Evolutionary conservation across 2,329 filamentous ascomycete species (phyloP).

Genomic region (Pseudocercospora pini-densiflorae): DNA sequence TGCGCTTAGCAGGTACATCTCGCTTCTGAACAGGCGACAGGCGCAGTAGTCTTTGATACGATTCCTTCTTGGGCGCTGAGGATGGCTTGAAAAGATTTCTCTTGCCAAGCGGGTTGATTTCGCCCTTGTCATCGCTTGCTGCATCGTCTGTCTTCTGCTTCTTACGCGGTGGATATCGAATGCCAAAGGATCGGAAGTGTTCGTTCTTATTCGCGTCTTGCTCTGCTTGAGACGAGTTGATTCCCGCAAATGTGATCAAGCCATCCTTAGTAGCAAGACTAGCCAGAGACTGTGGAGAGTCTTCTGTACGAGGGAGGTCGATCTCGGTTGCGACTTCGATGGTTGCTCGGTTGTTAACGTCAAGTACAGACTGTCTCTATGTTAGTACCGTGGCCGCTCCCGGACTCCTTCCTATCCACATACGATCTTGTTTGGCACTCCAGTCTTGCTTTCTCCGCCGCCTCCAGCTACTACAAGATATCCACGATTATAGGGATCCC

Average conservation of each 20-base stretch:
- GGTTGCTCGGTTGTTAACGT: slow-evolving; percentile 69
- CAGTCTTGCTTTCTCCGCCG: slow-evolving; percentile 79
- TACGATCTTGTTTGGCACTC: slow-evolving; percentile 86
- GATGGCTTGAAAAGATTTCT: slow-evolving; percentile 55
- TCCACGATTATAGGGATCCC: slow-evolving; percentile 77
- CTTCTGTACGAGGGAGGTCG: slow-evolving; percentile 80
- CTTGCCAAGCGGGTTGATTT: slow-evolving; percentile 55
- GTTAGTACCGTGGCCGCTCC: slow-evolving; percentile 8
- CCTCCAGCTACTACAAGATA: slow-evolving; percentile 84
- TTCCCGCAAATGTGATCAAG: slow-evolving; percentile 68
- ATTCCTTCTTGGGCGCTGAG: slow-evolving; percentile 55
- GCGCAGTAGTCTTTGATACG: slow-evolving; percentile 63
- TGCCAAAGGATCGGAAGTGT: slow-evolving; percentile 77
- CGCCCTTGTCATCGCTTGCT: slow-evolving; percentile 41
- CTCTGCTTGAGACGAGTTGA: slow-evolving; percentile 78
- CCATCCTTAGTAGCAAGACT: slow-evolving; percentile 65
- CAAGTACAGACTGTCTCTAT: slow-evolving; percentile 65
- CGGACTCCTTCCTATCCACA: slow-evolving; percentile 39
- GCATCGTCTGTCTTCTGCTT: slow-evolving; percentile 44
- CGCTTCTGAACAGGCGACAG: slow-evolving; percentile 60
- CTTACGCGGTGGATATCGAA: slow-evolving; percentile 60
- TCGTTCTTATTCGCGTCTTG: slow-evolving; percentile 78
- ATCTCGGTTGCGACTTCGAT: slow-evolving; percentile 70
- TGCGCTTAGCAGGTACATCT: slow-evolving; percentile 59
- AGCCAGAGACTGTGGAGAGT: slow-evolving; percentile 83